Conservation (phyloP, 345 rosid genomes). For the Salix brachista region DNA sequence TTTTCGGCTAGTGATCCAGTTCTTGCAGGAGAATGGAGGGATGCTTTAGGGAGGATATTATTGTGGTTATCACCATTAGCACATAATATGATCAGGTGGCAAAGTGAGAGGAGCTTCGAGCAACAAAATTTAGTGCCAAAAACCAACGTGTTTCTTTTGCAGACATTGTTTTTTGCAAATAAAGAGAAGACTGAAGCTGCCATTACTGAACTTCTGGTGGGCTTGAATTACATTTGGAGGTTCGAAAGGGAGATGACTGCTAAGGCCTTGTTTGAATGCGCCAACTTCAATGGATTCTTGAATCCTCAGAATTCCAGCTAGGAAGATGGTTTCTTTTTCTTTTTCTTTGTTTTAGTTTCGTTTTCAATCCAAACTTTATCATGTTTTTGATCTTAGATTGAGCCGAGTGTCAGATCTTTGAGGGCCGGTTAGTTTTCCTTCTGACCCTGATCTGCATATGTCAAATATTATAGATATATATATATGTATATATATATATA, state of each 20-base stretch:
- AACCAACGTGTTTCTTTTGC: conserved; percentile 63
- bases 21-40: conserved; percentile 82
- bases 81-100: conserved; percentile 97
- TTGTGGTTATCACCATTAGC: conserved; percentile 87
- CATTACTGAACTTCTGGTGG: conserved; percentile 86
- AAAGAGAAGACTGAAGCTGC: conserved; percentile 89
- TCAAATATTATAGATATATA: conserved; percentile 3
- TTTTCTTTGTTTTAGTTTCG: conserved; percentile 9
- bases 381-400: conserved; percentile 32
- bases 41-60: conserved; percentile 70
- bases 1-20: conserved; percentile 65
- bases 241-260: conserved; percentile 96
- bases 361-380: conserved; percentile 18
- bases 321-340: not conserved
- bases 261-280: conserved; percentile 67
- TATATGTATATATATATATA: not conserved
- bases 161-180: conserved; percentile 74
- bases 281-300: conserved; percentile 35
- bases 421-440: conserved; percentile 23
- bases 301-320: conserved; percentile 36
- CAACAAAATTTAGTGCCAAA: conserved; percentile 50
- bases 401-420: conserved; percentile 29
- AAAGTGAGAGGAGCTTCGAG: conserved; percentile 90
- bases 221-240: conserved; percentile 93
- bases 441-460: conserved; percentile 28